Conservation (phyloP, 768 basidiomycete species). For the Boletus sp. region DNA sequence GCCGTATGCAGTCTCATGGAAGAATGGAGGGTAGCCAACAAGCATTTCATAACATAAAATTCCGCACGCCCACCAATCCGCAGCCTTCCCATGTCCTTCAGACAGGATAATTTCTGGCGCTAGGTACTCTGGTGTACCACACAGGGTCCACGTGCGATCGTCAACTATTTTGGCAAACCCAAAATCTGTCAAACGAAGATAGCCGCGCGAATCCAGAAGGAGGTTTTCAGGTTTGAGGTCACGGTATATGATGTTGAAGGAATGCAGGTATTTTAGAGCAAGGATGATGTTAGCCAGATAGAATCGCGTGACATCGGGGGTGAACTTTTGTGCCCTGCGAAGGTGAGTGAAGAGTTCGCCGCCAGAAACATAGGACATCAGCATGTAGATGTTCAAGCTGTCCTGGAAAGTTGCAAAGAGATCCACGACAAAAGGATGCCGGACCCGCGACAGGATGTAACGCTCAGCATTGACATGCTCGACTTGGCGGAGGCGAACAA, state of each 20-base stretch:
- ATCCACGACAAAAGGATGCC: constrained; percentile 95
- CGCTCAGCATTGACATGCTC: constrained; percentile 98
- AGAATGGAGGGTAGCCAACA: constrained; percentile 98
- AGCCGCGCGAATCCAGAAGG: constrained; percentile 90
- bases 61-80: constrained; percentile 99
- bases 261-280: constrained; percentile 91
- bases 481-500: constrained; percentile 88
- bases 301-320: constrained; percentile 96
- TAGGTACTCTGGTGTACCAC: constrained; percentile 94
- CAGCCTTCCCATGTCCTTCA: constrained; percentile 96
- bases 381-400: constrained; percentile 95
- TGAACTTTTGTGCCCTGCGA: constrained; percentile 90
- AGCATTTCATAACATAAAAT: constrained; percentile 98
- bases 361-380: constrained; percentile 93
- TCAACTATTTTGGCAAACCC: constrained; percentile 98
- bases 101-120: constrained; percentile 98
- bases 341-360: constrained; percentile 98
- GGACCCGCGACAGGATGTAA: constrained; percentile 85
- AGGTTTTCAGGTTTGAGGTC: constrained; percentile 99
- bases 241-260: constrained; percentile 96
- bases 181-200: constrained; percentile 94
- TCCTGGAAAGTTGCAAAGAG: constrained; percentile 96
- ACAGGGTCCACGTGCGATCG: constrained; percentile 97
- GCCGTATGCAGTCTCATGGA: constrained; percentile 95
- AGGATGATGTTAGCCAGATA: constrained; percentile 96